Conservation (phyloP, 1,284 basidiomycete genomes). For the Irpex lacteus region DNA sequence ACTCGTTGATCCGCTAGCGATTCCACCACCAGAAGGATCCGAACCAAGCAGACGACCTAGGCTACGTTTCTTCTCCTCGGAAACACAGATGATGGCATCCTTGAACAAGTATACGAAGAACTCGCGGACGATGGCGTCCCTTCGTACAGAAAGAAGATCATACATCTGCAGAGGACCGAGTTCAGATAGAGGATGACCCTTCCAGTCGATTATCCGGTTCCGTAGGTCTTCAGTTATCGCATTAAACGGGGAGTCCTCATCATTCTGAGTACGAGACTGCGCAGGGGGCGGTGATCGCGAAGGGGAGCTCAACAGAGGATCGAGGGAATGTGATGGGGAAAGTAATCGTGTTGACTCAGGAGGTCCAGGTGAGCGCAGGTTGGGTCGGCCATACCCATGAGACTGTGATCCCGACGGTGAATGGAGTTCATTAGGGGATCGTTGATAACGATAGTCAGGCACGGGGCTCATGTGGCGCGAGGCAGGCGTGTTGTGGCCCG, state of each 20-base stretch:
- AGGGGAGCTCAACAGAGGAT: slow-evolving; percentile 16
- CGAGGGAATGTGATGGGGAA: slow-evolving; percentile 26
- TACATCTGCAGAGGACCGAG: slow-evolving; percentile 90
- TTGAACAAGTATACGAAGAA: slow-evolving; percentile 96
- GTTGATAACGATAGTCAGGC: slow-evolving; percentile 5
- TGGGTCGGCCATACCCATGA: slow-evolving; percentile 6
- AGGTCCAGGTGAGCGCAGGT: slow-evolving; percentile 13
- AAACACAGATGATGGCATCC: slow-evolving; percentile 94
- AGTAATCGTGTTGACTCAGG: slow-evolving; percentile 9
- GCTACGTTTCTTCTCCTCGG: slow-evolving; percentile 87
- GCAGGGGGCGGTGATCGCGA: slow-evolving; percentile 6
- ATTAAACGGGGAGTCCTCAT: slow-evolving; percentile 68
- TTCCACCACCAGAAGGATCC: slow-evolving; percentile 44
- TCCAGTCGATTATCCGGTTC: slow-evolving; percentile 91
- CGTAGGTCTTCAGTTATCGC: slow-evolving; percentile 86
- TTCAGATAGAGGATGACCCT: slow-evolving; percentile 83
- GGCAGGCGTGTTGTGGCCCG: slow-evolving; percentile 20
- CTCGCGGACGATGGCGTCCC: slow-evolving; percentile 84
- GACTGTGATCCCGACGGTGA: slow-evolving; percentile 15
- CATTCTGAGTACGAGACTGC: slow-evolving; percentile 4
- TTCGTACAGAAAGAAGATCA: slow-evolving; percentile 84
- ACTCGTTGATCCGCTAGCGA: slow-evolving; percentile 36
- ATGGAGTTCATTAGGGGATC: slow-evolving; percentile 5
- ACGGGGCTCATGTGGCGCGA: slow-evolving; percentile 11
- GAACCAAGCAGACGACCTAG: slow-evolving; percentile 69